Base-by-base conservation (phyloP, 2,329 filamentous ascomycete species). In the Stachybotrys elegans region DNA sequence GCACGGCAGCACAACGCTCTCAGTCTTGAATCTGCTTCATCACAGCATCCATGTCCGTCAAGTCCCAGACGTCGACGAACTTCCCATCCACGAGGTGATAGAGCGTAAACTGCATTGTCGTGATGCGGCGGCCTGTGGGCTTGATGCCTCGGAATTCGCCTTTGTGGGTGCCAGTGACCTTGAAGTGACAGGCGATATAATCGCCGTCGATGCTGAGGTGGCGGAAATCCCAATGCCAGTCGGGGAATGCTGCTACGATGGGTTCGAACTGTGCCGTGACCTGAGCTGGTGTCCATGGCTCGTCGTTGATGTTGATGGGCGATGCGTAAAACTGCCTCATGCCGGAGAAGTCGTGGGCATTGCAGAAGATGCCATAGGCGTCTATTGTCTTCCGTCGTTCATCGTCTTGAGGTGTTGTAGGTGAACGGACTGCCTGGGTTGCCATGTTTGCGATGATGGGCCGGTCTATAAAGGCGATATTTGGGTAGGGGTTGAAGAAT, bases 251-350 rank as follows among this genome's bases (percentile, higher is more conserved):
- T 11, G 36, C 40, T 13, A 43, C 44, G 2, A 46, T 40, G 16
- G 44, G 44, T 27, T 43, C 20, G 44, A 46, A 46, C 19, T 46
- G 40, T 9, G 42, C 42, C 20, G 44, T 46, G 8, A 43, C 44
- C 12, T 32, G 21, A 12, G 40, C 12, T 6, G 35, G 35, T 27
- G 19, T 32, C 41, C 35, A 40, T 4, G 44, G 44, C 22, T 46
- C 40, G 27, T 46, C 41, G 23, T 46, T 46, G 34, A 43, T 46
- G 21, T 36, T 46, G 25, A 46, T 46, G 13, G 44, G 44, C 14
- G 41, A 37, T 13, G 44, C 40, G 23, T 46, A 46, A 27, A 46
- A 46, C 19, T 34, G 2, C 17, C 40, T 35, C 44, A 46, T 46
- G 19, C 40, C 40, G 27, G 40, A 21, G 21, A 46, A 46, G 27